Evolutionary conservation across 129 eudicot species (phyloP).

Genomic region (Chrysanthemum seticuspe): DNA sequence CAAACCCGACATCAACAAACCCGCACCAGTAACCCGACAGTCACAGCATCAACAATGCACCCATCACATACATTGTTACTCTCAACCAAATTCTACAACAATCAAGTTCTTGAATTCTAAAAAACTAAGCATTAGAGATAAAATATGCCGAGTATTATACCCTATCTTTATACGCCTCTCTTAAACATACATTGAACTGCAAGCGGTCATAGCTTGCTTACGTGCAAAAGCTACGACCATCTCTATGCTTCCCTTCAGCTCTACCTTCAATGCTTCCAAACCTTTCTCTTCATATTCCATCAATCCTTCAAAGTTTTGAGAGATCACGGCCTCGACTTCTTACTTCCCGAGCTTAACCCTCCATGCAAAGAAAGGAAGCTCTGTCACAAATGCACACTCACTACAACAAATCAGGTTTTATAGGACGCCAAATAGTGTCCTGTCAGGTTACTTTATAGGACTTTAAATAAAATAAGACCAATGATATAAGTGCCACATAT

Average conservation of each 20-base stretch:
- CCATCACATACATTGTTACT: neutral
- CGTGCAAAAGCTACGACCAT: constrained; percentile 64
- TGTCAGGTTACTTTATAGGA: too few species aligned
- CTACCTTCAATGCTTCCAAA: constrained; percentile 69
- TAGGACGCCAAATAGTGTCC: too few species aligned
- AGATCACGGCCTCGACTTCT: constrained; percentile 70
- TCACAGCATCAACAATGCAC: constrained; percentile 1
- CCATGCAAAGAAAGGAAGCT: constrained; percentile 79
- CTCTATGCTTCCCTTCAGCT: constrained; percentile 79
- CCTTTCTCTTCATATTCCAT: constrained; percentile 70
- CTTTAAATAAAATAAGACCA: too few species aligned
- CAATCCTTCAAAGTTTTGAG: constrained; percentile 65
- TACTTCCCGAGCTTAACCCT: constrained; percentile 71
- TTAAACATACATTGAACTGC: constrained; percentile 16
- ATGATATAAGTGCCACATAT: too few species aligned
- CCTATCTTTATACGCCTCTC: constrained; percentile 6
- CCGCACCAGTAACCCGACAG: too few species aligned
- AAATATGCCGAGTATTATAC: constrained; percentile 30
- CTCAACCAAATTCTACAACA: constrained; percentile 25
- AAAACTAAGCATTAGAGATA: constrained; percentile 39
- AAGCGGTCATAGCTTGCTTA: constrained; percentile 63
- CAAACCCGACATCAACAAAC: too few species aligned
- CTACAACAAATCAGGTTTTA: too few species aligned
- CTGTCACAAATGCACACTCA: constrained; percentile 72
- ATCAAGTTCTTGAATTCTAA: constrained; percentile 26